A percentile compares a stretch with the other conserved stretches of the same genome.
Conservation (phyloP, 257 asterid genomes). For the Mentha longifolia region DNA sequence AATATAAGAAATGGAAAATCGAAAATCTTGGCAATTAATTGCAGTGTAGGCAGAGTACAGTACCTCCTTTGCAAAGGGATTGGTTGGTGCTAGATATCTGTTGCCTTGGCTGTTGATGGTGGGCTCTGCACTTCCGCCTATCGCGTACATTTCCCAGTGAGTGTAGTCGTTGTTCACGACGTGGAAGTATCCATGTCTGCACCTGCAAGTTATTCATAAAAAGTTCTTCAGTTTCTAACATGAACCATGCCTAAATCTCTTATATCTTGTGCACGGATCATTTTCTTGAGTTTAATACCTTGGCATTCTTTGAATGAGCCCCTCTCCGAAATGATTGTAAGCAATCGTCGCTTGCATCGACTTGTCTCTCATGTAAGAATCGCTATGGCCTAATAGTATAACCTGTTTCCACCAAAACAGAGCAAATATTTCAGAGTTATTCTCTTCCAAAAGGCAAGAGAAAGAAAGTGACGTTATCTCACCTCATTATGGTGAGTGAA, state of each 20-base stretch:
- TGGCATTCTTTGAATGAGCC: conserved; percentile 95
- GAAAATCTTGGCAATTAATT: background rate
- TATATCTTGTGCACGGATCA: background rate
- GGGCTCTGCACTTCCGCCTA: conserved; percentile 91
- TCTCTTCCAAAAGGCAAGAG: background rate
- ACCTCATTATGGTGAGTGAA: conserved; percentile 97
- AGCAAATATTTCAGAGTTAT: no score
- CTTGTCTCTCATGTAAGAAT: conserved; percentile 72
- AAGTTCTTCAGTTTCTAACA: background rate
- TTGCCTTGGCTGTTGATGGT: conserved; percentile 97
- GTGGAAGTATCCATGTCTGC: conserved; percentile 94
- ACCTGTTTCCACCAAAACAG: conserved; percentile 54
- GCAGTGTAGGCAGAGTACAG: background rate
- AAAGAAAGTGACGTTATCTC: background rate
- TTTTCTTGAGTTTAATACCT: conserved; percentile 48
- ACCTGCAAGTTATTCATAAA: conserved; percentile 49
- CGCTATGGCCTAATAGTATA: conserved; percentile 89
- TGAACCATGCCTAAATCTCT: background rate
- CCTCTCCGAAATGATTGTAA: conserved; percentile 91
- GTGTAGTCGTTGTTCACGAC: conserved; percentile 98
- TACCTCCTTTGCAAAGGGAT: conserved; percentile 88
- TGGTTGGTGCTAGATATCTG: conserved; percentile 78
- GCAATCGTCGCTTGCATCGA: conserved; percentile 94
- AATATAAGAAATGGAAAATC: background rate
- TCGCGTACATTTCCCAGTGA: conserved; percentile 98